Evolutionary conservation across 2,329 filamentous ascomycete genomes (phyloP).

Genomic region (Myriosclerotinia scirpicola): DNA sequence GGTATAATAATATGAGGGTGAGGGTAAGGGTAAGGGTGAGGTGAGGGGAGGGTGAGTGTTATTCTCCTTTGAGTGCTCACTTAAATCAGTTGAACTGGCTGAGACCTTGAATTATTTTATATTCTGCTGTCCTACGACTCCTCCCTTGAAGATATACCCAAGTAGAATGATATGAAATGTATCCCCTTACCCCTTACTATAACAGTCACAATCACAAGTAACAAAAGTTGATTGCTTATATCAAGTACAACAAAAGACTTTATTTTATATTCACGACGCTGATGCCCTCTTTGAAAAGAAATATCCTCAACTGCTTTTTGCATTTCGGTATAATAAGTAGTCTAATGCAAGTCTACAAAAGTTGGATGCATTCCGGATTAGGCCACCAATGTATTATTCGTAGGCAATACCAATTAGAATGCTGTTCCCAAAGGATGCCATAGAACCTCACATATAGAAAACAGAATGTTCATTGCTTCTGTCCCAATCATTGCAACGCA

Average conservation of each 20-base stretch:
- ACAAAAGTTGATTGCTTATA: not conserved
- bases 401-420: conserved; percentile 23
- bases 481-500: conserved; percentile 23
- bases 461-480: conserved; percentile 34
- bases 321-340: conserved; percentile 35
- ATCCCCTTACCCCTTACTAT: no score
- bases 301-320: conserved; percentile 30
- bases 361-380: conserved; percentile 25
- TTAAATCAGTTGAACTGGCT: no score
- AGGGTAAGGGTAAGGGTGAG: no score
- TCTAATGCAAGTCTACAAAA: conserved; percentile 41
- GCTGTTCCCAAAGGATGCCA: conserved; percentile 27
- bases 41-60: no score
- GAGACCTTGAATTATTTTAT: no score
- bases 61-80: no score
- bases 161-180: no score
- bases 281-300: not conserved
- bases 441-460: conserved; percentile 31
- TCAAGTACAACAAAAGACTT: not conserved
- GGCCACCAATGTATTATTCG: conserved; percentile 21
- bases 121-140: no score
- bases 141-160: no score
- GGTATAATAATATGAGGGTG: not conserved
- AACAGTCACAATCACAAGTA: conserved; percentile 5
- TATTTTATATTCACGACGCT: conserved; percentile 10